A percentile compares a stretch with the other conserved stretches of the same genome.
These are phyloP conservation scores for Babesia divergens DNA, from an alignment of 169 alveolate genomes.

Conservation along the genomic window DNA sequence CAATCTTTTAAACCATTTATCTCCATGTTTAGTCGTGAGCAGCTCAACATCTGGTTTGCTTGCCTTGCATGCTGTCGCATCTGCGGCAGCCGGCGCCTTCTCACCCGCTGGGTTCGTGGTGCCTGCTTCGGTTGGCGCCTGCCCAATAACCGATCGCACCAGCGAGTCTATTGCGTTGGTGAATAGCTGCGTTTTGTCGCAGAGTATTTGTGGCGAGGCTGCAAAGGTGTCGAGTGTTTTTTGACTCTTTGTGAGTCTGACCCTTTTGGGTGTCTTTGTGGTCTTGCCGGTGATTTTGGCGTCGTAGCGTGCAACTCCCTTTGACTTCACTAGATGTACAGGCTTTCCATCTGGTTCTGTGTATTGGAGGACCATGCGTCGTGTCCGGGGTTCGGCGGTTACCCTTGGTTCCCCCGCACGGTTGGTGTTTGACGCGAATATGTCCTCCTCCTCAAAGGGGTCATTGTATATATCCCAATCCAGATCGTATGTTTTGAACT, in stretches of 20 bases:
- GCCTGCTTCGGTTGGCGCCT: not conserved
- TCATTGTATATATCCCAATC: slow-evolving; percentile 64
- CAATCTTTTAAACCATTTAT: slow-evolving; percentile 13
- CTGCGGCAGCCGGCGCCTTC: not conserved
- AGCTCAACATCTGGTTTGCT: not conserved
- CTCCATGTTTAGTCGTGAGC: slow-evolving; percentile 1
- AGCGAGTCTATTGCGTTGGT: slow-evolving; percentile 16
- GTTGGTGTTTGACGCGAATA: not conserved
- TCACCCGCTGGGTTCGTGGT: not conserved
- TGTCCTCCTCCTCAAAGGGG: slow-evolving; percentile 28
- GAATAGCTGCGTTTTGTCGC: slow-evolving; percentile 18
- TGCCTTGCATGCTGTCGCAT: not conserved
- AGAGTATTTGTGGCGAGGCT: not conserved
- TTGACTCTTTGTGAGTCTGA: not conserved
- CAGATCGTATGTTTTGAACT: slow-evolving; percentile 42
- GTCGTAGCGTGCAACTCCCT: slow-evolving; percentile 4
- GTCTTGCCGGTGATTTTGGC: not conserved
- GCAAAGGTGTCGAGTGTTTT: not conserved
- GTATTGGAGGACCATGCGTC: slow-evolving; percentile 21
- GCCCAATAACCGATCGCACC: slow-evolving; percentile 12
- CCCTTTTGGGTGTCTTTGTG: not conserved
- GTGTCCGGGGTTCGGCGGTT: not conserved
- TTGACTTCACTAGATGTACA: slow-evolving; percentile 24
- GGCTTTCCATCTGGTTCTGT: slow-evolving; percentile 14
- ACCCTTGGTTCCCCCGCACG: not conserved